These are phyloP conservation scores for Oryza brachyantha DNA, from an alignment of 176 grass and related monocot genomes.

Conservation along the genomic window DNA sequence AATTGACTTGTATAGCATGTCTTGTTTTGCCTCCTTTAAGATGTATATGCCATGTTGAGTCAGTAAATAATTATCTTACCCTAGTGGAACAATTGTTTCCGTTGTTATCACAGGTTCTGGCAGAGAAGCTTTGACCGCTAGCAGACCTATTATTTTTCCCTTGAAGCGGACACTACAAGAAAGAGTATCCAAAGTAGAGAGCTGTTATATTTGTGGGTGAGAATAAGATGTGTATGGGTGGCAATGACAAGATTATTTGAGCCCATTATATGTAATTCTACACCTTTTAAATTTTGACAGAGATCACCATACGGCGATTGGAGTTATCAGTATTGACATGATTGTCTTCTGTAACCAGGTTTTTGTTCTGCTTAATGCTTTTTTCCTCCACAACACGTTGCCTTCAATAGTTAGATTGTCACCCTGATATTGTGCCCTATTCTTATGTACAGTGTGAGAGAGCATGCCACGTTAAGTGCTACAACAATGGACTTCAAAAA, in stretches of 20 bases:
- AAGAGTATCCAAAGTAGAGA: conserved; percentile 38
- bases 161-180: conserved; percentile 54
- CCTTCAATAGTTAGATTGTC: conserved; percentile 15
- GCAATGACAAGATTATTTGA: conserved; percentile 21
- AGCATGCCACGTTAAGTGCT: conserved; percentile 71
- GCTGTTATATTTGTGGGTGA: conserved; percentile 67
- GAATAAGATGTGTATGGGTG: conserved; percentile 28
- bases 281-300: conserved; percentile 44
- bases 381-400: conserved; percentile 2
- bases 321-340: conserved; percentile 30
- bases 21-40: conserved; percentile 3
- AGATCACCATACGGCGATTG: conserved; percentile 29
- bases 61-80: conserved; percentile 19
- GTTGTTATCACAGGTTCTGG: conserved; percentile 25
- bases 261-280: conserved; percentile 28
- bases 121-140: conserved; percentile 22
- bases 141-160: conserved; percentile 30
- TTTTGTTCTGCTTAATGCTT: conserved; percentile 19
- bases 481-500: conserved; percentile 15
- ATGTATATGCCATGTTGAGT: conserved; percentile 3
- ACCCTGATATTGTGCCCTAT: conserved; percentile 24
- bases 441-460: conserved; percentile 66
- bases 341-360: conserved; percentile 86
- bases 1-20: background rate
- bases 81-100: conserved; percentile 5